A percentile compares a stretch with the other conserved stretches of the same genome.
Evolutionary conservation across 805 yeast genomes (phyloP).

Genomic region (Metschnikowia peoriensis): DNA sequence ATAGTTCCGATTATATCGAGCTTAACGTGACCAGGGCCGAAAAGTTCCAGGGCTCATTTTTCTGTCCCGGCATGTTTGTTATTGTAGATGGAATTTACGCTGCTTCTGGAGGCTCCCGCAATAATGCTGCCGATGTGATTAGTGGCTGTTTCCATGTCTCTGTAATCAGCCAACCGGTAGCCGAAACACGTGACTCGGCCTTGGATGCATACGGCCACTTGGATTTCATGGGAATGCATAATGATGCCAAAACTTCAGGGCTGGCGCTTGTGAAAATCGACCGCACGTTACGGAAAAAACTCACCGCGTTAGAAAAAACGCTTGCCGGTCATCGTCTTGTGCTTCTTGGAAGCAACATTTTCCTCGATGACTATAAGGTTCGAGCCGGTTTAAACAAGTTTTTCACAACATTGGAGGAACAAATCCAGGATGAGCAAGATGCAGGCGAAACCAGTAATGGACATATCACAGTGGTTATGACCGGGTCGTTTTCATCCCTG

Average conservation of each 20-base stretch:
- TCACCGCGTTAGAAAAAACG: conserved; percentile 56
- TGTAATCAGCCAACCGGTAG: conserved; percentile 82
- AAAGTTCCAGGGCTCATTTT: conserved; percentile 64
- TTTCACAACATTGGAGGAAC: conserved; percentile 48
- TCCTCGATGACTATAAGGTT: conserved; percentile 56
- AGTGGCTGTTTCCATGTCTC: conserved; percentile 65
- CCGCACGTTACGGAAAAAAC: conserved; percentile 50
- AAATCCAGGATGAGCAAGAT: conserved; percentile 26
- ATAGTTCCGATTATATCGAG: conserved; percentile 70
- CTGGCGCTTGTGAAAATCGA: conserved; percentile 52
- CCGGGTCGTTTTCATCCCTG: conserved; percentile 73
- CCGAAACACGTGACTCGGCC: conserved; percentile 68
- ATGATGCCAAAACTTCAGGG: conserved; percentile 22
- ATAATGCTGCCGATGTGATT: conserved; percentile 27
- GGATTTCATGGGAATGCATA: conserved; percentile 58
- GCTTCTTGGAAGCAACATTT: conserved; percentile 73
- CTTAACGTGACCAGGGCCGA: conserved; percentile 62
- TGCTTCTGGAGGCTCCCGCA: conserved; percentile 50
- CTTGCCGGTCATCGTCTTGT: conserved; percentile 57
- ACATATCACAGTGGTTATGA: conserved; percentile 65
- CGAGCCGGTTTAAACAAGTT: conserved; percentile 66
- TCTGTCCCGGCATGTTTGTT: conserved; percentile 72
- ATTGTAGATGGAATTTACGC: conserved; percentile 84
- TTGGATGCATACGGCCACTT: conserved; percentile 73
- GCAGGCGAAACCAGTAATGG: conserved; percentile 38